These are phyloP conservation scores for Teratosphaeria epicoccoides DNA, from an alignment of 2,329 filamentous ascomycete species.

Conservation along the genomic window DNA sequence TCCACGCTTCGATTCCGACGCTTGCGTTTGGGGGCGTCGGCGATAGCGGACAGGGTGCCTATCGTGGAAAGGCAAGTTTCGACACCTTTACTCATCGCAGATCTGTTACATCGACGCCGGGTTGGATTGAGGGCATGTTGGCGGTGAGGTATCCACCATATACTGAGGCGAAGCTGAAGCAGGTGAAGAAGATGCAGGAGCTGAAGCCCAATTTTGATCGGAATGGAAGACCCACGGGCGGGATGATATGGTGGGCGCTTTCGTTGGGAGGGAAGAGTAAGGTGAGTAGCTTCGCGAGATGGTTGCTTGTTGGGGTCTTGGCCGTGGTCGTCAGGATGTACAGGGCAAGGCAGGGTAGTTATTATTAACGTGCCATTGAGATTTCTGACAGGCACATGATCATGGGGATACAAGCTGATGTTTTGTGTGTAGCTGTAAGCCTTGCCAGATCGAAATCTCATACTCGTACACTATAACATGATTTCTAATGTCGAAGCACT, in stretches of 20 bases:
- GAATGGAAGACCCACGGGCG: constrained; percentile 32
- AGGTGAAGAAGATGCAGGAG: constrained; percentile 40
- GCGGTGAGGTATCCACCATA: constrained; percentile 57
- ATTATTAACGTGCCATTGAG: no score
- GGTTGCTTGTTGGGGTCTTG: constrained; percentile 15
- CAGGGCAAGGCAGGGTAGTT: neutral
- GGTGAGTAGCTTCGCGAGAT: constrained; percentile 18
- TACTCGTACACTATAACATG: no score
- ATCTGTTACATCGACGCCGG: constrained; percentile 50
- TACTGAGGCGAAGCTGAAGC: constrained; percentile 41
- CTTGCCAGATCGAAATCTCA: no score
- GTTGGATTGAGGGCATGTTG: constrained; percentile 58
- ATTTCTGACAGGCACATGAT: no score
- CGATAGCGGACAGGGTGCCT: constrained; percentile 63
- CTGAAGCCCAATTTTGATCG: constrained; percentile 52
- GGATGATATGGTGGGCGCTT: constrained; percentile 22
- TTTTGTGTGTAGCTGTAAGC: no score
- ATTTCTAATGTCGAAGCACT: no score
- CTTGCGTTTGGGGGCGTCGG: constrained; percentile 77
- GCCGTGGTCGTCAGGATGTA: constrained; percentile 4
- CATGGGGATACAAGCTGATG: no score
- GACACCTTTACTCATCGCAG: constrained; percentile 56
- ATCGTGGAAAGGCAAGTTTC: constrained; percentile 66
- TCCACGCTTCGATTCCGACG: constrained; percentile 60
- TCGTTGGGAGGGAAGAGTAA: constrained; percentile 21